Base-by-base conservation (phyloP, 768 basidiomycete species). In the Roridomyces roridus region DNA sequence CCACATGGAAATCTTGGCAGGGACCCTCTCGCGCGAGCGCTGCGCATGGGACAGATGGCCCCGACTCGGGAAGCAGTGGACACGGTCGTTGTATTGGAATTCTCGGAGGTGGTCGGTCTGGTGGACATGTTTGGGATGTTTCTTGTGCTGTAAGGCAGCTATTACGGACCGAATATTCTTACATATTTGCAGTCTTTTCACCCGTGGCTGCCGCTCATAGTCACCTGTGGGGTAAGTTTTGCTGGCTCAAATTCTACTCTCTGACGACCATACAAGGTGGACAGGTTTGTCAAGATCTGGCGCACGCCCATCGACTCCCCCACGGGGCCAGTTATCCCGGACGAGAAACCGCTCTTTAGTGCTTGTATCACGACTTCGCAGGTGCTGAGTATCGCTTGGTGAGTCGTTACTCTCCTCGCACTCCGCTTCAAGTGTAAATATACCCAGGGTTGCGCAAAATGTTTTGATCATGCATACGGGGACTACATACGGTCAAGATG, bases 201-300 rank as follows among this genome's bases (percentile, higher is more conserved):
- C 67, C 79, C 83, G 0, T 70, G 71, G 10, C 71, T 80, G 47
- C 88, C 89, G 5, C 62, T 92, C 15, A 77, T 93, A 47, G 90
- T 89, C 10, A 93, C 91, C 15, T 88, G 89, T 64, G 91, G 91
- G 20, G 91, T 92, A 68, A 56, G 85, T 73, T 24, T 24, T n/a
- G 12, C 12, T 24, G 11, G 8, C 20, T 36, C 46, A 24, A 24
- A 31, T 26, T 5, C 20, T 50, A 23, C 7, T 18, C 43, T 15
- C 60, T 48, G 63, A 54, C 49, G 4, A 35, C 21, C 4, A 15
- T 29, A 52, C 14, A 49, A 92, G 91, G 75, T 91, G 61, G 91
- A 93, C 60, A 81, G 89, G 55, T 73, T 78, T 3, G 82, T 91
- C 29, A 92, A 92, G 70, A 89, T 93, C 6, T 93, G 91, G 91